Evolutionary conservation across 768 basidiomycete genomes (phyloP).

Genomic region (Boletus rufocinnamomeus): DNA sequence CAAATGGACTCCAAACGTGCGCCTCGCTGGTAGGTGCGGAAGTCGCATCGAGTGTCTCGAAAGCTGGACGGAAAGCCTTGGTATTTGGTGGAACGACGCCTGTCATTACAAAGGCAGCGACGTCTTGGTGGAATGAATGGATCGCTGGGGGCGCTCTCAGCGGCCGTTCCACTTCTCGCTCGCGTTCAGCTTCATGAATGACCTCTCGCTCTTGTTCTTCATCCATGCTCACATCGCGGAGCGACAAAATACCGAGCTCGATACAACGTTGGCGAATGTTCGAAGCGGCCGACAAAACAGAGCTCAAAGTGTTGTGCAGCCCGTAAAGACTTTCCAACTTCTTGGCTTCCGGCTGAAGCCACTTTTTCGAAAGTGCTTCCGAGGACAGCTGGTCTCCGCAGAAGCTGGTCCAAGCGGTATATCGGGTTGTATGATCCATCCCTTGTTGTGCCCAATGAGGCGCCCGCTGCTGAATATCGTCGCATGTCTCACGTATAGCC

Average conservation of each 20-base stretch:
- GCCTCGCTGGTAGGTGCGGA: slow-evolving; percentile 18
- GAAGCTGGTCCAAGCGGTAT: too few relatives aligned
- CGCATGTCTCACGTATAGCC: too few relatives aligned
- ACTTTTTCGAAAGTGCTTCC: slow-evolving; percentile 19
- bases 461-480: too few relatives aligned
- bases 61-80: slow-evolving; percentile 24
- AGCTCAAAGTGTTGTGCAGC: neutral
- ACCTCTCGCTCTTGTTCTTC: too few relatives aligned
- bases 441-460: too few relatives aligned
- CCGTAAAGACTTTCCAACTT: slow-evolving; percentile 40
- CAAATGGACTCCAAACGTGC: slow-evolving; percentile 19
- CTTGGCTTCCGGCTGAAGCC: too few relatives aligned
- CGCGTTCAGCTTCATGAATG: too few relatives aligned
- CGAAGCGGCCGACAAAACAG: neutral
- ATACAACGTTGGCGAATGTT: too few relatives aligned
- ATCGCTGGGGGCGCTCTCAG: slow-evolving; percentile 22
- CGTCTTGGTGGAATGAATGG: neutral
- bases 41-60: slow-evolving; percentile 12
- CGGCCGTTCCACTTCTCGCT: too few relatives aligned
- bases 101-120: slow-evolving; percentile 32
- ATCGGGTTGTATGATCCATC: too few relatives aligned
- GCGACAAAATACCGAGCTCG: too few relatives aligned
- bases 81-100: slow-evolving; percentile 30
- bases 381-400: neutral
- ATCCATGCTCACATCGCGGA: too few relatives aligned